Evolutionary conservation across 2,329 filamentous ascomycete species (phyloP), one percentile per base, ranked within the genome.

Genomic region (Mollisia scopiformis): DNA sequence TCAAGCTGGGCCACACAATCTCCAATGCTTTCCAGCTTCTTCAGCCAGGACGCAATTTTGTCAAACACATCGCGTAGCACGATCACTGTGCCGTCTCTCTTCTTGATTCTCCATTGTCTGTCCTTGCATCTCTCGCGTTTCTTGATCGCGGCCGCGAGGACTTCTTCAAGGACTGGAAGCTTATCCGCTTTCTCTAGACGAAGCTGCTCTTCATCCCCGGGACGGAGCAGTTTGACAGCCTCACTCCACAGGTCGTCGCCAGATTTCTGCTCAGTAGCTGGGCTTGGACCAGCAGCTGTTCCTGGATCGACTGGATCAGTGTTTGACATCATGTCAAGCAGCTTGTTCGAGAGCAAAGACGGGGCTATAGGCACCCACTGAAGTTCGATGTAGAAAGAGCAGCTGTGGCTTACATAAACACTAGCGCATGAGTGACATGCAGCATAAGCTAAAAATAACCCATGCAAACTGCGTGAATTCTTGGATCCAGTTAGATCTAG

Each of bases 41-140:
- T 58, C n/a, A 58, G 23, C 31, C 23, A 53, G 35, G 52, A 19
- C 3, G 53, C 47, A 23, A 58, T 53, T 19, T 58, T 58, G n/a
- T 49, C 30, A 49, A 58, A 58, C 23, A 58, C 28, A 21, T 58
- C 56, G n/a, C 56, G 56, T 6, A 58, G 47, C 16, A 58, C 56
- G 27, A 58, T 43, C 21, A 58, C 35, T 11, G 39, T 37, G 16
- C 56, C 56, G 46, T 58, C 56, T 31, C 35, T 52, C 41, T 28
- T 35, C 49, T 58, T 58, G 49, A 52, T 53, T 13, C 23, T 58
- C 56, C 56, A 58, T 6, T 53, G 23, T 27, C 52, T 58, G 11
- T 52, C 56, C 37, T 53, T n/a, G n/a, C 43, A 46, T 23, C 50
- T 27, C 25, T 57, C 50, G 16, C 46, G 43, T 46, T 57, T 57